phyloP scores from a whole-genome alignment of 2,329 filamentous ascomycete genomes.

The Phialocephala sp. region DNA sequence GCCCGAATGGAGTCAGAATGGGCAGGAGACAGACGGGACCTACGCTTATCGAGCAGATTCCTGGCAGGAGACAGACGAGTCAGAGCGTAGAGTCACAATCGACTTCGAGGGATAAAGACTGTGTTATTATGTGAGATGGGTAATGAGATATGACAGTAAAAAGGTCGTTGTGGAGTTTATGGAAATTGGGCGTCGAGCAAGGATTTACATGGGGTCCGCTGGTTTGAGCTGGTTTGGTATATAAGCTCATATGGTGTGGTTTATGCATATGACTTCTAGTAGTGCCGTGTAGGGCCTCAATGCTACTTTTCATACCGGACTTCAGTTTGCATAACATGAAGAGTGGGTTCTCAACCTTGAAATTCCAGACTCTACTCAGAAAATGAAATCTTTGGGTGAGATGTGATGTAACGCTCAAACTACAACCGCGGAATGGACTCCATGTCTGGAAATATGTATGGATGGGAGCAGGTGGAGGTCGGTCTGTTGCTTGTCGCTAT shows the following conservation, averaged over 20 bases:
- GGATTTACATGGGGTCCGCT: neutral
- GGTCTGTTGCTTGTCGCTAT: too few relatives aligned
- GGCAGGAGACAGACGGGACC: slow-evolving; percentile 23
- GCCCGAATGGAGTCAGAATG: slow-evolving; percentile 2
- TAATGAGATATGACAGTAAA: slow-evolving; percentile 8
- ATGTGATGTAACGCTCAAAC: too few relatives aligned
- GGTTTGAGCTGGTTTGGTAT: neutral
- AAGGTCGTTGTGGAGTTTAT: neutral
- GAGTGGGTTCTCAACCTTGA: too few relatives aligned
- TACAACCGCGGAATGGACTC: too few relatives aligned
- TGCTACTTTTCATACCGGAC: too few relatives aligned
- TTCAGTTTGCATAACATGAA: neutral
- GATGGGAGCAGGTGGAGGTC: too few relatives aligned
- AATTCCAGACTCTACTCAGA: too few relatives aligned
- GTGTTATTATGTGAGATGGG: slow-evolving; percentile 37
- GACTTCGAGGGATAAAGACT: slow-evolving; percentile 34
- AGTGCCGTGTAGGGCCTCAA: neutral
- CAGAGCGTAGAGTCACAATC: slow-evolving; percentile 24
- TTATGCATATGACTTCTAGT: neutral
- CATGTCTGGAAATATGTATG: too few relatives aligned
- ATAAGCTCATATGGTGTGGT: neutral
- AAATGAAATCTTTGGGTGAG: too few relatives aligned
- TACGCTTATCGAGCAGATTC: slow-evolving; percentile 31
- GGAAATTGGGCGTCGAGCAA: neutral
- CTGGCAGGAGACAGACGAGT: slow-evolving; percentile 37